phyloP scores from a whole-genome alignment of 805 yeast species.

The Helenozyma baotianmanensis region DNA sequence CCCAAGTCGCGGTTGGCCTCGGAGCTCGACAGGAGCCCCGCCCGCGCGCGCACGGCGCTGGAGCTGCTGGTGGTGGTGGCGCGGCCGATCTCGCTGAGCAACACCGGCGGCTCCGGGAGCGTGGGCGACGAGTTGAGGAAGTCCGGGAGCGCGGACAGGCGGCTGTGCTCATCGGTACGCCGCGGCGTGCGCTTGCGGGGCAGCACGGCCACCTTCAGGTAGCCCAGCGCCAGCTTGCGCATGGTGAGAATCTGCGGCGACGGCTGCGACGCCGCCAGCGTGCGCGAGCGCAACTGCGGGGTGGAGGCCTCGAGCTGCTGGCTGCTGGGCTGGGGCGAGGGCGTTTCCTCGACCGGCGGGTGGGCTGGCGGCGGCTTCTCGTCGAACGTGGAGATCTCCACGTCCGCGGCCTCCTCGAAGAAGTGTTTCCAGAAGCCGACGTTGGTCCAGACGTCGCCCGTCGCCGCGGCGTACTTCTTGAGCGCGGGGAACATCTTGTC shows the following conservation, averaged over 20 bases:
- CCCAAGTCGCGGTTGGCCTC: conserved; percentile 6
- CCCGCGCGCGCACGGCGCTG: conserved; percentile 4
- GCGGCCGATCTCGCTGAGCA: conserved; percentile 31
- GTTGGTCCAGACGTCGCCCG: conserved; percentile 60
- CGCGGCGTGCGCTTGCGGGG: conserved; percentile 22
- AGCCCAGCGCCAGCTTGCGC: too few relatives aligned
- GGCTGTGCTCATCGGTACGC: conserved; percentile 7
- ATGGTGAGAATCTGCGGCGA: neutral
- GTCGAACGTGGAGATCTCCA: conserved; percentile 52
- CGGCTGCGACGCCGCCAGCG: conserved; percentile 4
- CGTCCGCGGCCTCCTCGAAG: conserved; percentile 71
- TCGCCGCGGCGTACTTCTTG: conserved; percentile 52
- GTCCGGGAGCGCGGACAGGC: conserved; percentile 31
- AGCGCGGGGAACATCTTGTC: conserved; percentile 67
- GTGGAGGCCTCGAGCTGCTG: conserved; percentile 10
- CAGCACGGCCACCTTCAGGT: too few relatives aligned
- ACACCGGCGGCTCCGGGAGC: conserved; percentile 40
- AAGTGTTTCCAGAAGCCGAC: conserved; percentile 74
- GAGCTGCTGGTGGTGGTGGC: conserved; percentile 12
- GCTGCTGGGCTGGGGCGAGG: neutral
- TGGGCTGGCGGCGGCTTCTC: conserved; percentile 18
- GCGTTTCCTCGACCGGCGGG: neutral
- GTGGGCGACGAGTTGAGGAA: conserved; percentile 40
- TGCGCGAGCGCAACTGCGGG: conserved; percentile 5
- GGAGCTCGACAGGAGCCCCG: conserved; percentile 3